Evolutionary conservation across 345 rosid genomes (phyloP), one percentile per base, ranked within the genome.

Genomic region (Firmiana major): DNA sequence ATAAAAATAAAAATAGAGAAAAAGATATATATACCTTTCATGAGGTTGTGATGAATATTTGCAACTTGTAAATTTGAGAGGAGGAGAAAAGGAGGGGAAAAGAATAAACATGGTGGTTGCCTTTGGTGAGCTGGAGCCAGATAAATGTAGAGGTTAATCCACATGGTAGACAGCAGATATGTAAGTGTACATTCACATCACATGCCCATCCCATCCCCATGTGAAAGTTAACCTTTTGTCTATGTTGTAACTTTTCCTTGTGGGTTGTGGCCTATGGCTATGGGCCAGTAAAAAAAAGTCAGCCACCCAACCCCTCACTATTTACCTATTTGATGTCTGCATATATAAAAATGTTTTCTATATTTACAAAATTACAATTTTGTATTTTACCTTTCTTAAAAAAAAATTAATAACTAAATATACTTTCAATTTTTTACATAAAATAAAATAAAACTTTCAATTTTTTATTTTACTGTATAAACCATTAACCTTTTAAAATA

Each of bases 41-140:
- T 45, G 17, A 51, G 55, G 55, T 51, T 51, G 63, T 63, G 79
- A 81, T 16, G 55, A 51, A 51, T 19, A 57, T 34, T 74, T 67
- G 4, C 48, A 74, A 57, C 3, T 57, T 57, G 53, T 58, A 43
- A 43, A 8, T 4, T 46, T 49, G 21, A 55, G 66, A 24, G 55
- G n/a, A 51, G 6, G 17, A 12, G 51, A 12, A 12, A 4, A 49
- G 15, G 15, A 15, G 6, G 40, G 6, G 15, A 49, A 49, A 15
- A 4, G 54, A 4, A 51, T 15, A 16, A 51, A 51, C n/a, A 57
- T 80, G 90, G 84, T 70, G 86, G 85, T 46, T 79, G 87, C 82
- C 79, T 84, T 38, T 40, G 49, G 17, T 65, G 49, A 89, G 94
- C 93, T 90, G 94, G 86, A 78, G 88, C 74, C 91, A 90, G 88